Evolutionary conservation across 495 filamentous ascomycete genomes (phyloP).

Genomic region (Lophiotrema nucula): DNA sequence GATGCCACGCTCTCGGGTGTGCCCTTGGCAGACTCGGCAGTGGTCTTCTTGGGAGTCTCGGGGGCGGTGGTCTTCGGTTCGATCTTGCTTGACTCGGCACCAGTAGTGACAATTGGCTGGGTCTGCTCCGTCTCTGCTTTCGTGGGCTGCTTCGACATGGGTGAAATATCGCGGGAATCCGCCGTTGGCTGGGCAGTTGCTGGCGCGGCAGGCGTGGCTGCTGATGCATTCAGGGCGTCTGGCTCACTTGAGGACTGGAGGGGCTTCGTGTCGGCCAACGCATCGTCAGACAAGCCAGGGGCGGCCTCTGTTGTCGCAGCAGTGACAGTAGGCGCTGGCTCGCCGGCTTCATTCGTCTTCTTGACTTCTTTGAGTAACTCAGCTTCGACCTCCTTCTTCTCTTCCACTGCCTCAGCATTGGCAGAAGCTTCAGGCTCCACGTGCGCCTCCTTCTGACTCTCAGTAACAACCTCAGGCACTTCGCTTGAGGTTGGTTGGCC

Average conservation of each 20-base stretch:
- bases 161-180: constrained; percentile 38
- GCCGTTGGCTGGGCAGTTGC: constrained; percentile 3
- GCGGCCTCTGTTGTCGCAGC: constrained; percentile 24
- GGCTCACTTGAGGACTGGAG: constrained; percentile 30
- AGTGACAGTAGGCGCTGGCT: constrained; percentile 36
- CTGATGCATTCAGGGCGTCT: constrained; percentile 13
- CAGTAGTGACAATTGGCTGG: constrained; percentile 37
- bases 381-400: constrained; percentile 72
- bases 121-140: constrained; percentile 12
- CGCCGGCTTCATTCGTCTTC: constrained; percentile 33
- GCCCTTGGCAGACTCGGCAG: constrained; percentile 25
- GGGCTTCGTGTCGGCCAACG: constrained; percentile 28
- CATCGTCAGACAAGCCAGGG: constrained; percentile 16
- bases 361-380: constrained; percentile 30
- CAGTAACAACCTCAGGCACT: constrained; percentile 65
- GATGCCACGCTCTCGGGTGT: constrained; percentile 41
- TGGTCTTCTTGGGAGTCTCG: constrained; percentile 29
- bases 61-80: constrained; percentile 26
- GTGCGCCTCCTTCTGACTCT: constrained; percentile 63
- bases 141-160: constrained; percentile 38
- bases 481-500: constrained; percentile 33
- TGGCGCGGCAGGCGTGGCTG: constrained; percentile 12
- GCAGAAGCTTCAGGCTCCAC: constrained; percentile 60
- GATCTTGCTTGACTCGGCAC: constrained; percentile 27
- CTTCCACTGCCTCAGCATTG: constrained; percentile 60